Percentiles rank a stretch among this genome's conserved stretches.
phyloP scores from a whole-genome alignment of 2,329 filamentous ascomycete species.

The Alternaria burnsii region DNA sequence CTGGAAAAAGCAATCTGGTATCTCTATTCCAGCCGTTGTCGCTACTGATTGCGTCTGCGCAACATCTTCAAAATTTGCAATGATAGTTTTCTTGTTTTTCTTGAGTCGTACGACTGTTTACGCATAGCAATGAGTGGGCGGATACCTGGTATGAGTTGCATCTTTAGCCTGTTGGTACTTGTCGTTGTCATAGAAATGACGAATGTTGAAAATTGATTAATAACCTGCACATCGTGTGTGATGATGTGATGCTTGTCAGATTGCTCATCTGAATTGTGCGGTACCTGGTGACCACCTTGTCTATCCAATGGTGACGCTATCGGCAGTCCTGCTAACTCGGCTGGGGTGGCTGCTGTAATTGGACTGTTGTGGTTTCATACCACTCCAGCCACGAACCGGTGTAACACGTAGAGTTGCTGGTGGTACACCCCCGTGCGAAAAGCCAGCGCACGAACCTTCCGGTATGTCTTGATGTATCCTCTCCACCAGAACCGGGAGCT shows the following conservation, averaged over 20 bases:
- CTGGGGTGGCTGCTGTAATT: background rate
- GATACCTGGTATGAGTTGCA: conserved; percentile 2
- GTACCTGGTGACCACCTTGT: background rate
- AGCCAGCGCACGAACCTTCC: background rate
- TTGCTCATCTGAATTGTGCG: background rate
- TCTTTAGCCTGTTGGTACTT: background rate
- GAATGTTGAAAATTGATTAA: background rate
- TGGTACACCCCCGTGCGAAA: background rate
- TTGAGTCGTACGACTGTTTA: conserved; percentile 20
- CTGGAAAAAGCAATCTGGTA: conserved; percentile 26
- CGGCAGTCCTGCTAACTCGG: background rate
- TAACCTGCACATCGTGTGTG: accelerated
- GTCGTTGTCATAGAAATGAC: background rate
- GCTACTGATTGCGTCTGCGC: background rate
- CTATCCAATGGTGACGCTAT: background rate
- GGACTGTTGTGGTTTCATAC: background rate
- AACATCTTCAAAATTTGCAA: background rate
- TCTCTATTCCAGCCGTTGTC: background rate
- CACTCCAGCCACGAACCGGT: background rate
- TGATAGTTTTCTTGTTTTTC: background rate
- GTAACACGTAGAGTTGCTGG: background rate
- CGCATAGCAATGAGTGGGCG: conserved; percentile 19
- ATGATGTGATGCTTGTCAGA: background rate
- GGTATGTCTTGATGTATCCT: background rate
- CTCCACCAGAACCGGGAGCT: background rate